Evolutionary conservation across 176 grass and related monocot genomes (phyloP).

Genomic region (Typha latifolia): DNA sequence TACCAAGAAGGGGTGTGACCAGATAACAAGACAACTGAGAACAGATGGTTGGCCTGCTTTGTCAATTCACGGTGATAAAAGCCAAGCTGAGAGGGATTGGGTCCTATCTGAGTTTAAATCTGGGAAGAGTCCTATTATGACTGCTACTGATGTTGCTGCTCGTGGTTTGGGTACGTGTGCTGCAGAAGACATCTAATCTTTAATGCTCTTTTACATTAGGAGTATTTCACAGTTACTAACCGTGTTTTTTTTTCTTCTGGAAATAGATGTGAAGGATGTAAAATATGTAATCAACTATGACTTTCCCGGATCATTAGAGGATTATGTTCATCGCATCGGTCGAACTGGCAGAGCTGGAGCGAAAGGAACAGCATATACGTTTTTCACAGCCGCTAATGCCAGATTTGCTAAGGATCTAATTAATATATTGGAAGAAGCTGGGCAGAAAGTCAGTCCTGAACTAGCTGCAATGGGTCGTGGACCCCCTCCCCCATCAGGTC

Average conservation of each 20-base stretch:
- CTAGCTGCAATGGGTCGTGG: conserved; percentile 53
- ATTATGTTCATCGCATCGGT: conserved; percentile 28
- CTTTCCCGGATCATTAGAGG: conserved; percentile 88
- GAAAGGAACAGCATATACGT: not conserved
- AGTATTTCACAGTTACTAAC: conserved; percentile 2
- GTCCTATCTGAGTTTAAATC: conserved; percentile 99
- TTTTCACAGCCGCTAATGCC: conserved; percentile 1
- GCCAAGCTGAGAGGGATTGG: conserved; percentile 94
- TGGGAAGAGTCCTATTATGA: conserved; percentile 97
- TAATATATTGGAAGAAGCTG: conserved; percentile 13
- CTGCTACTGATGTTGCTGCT: conserved; percentile 88
- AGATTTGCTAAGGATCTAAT: conserved; percentile 7
- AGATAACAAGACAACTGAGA: conserved; percentile 58
- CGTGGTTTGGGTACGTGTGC: conserved; percentile 70
- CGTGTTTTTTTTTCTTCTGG: conserved; percentile 5
- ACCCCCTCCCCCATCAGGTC: conserved; percentile 55
- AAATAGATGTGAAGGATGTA: conserved; percentile 93
- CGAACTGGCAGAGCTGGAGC: conserved; percentile 34
- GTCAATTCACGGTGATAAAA: conserved; percentile 97
- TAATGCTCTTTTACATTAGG: not conserved
- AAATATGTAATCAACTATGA: conserved; percentile 99
- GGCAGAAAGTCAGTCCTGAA: conserved; percentile 7
- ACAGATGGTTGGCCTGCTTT: conserved; percentile 98
- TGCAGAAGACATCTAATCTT: not conserved
- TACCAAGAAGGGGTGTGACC: conserved; percentile 95